Base-by-base conservation (phyloP, 2,329 filamentous ascomycete genomes). In the Periglandula ipomoeae region DNA sequence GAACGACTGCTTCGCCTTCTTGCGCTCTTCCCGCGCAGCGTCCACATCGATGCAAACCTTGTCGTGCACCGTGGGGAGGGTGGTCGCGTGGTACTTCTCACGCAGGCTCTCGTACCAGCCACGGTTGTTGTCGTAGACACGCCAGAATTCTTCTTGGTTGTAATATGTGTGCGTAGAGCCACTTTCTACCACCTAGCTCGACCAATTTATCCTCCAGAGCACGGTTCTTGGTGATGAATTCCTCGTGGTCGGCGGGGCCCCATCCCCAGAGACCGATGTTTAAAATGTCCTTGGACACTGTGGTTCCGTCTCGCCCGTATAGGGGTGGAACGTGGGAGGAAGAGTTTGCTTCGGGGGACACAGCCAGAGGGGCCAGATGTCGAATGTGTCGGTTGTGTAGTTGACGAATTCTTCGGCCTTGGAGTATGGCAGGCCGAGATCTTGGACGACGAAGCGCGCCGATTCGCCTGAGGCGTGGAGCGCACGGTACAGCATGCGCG, bases 81-180 rank as follows among this genome's bases (percentile, higher is more conserved):
- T 70, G 1, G 68, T 69, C 11, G 84, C 85, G 43, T 72, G 62
- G 64, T 85, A 88, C 60, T 83, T 85, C 22, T 59, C 52, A 15
- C 85, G 70, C 55, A 89, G 67, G 1, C 59, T 68, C 27, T 85
- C 75, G 61, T 89, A 88, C 74, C 74, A 79, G 19, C 61, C 58
- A 39, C 69, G 65, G 48, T 71, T 72, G 4, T 47, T 8, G 61
- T 71, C 72, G 61, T 87, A 87, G 46, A 81, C 70, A 30, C 67
- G 58, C 82, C 82, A 87, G 65, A 87, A 89, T 59, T 86, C 79
- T 0, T 75, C 68, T 59, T 85, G 77, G n/a, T 77, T 75, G 64
- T 93, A 93, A 68, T 89, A 94, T 0, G 87, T 85, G 59, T 91
- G 85, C 3, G 88, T 95, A 94, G 11, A 94, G 71, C 85, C 87